Evolutionary conservation across 352 stramenopile species (phyloP).

Genomic region (Pythium aristosporum): DNA sequence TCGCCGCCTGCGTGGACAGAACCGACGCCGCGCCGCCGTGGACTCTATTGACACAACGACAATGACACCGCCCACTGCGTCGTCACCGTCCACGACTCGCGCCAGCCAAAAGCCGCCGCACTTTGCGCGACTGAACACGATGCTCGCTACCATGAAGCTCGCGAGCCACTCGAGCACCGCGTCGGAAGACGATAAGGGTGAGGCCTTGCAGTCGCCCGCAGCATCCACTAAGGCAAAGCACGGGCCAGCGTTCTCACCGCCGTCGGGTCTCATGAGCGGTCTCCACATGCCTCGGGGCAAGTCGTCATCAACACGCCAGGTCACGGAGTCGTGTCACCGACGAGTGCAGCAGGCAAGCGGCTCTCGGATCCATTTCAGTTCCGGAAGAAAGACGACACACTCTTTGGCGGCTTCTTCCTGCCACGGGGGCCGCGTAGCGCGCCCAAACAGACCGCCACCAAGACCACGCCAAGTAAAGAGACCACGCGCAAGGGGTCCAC

Average conservation of each 20-base stretch:
- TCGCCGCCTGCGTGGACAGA: slow-evolving; percentile 2
- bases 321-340: background rate
- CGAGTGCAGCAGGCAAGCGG: slow-evolving; percentile 7
- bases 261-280: slow-evolving; percentile 24
- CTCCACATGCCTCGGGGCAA: slow-evolving; percentile 26
- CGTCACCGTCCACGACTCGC: background rate
- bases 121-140: slow-evolving; percentile 23
- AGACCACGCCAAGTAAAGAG: background rate
- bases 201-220: background rate
- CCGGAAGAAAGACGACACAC: slow-evolving; percentile 22
- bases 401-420: slow-evolving; percentile 21
- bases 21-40: slow-evolving; percentile 8
- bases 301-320: slow-evolving; percentile 20
- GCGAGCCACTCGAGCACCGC: background rate
- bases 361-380: slow-evolving; percentile 27
- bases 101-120: slow-evolving; percentile 5
- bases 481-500: background rate
- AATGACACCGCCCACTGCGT: background rate
- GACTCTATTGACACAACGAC: background rate
- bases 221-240: background rate
- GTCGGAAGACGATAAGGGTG: background rate
- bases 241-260: slow-evolving; percentile 11
- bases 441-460: background rate
- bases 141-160: slow-evolving; percentile 26
- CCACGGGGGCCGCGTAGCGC: slow-evolving; percentile 7